A percentile compares a stretch with the other conserved stretches of the same genome.
These are phyloP conservation scores for Neoboletus subvelutipes DNA, from an alignment of 768 basidiomycete species.

Conservation along the genomic window DNA sequence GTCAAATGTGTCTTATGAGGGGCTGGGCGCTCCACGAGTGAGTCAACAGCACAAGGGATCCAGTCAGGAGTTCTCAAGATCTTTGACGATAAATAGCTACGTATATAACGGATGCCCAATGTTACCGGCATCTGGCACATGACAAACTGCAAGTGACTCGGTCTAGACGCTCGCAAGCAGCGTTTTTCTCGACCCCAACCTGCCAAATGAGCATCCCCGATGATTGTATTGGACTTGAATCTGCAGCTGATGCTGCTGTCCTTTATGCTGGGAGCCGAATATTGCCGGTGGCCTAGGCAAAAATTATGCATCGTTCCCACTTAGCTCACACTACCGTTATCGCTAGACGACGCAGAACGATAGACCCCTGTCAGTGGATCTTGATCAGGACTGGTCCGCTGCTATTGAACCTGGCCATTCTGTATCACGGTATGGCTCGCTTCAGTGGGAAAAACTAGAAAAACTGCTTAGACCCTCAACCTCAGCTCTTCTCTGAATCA, in stretches of 20 bases:
- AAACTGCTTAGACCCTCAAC: neutral
- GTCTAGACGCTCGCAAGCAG: constrained; percentile 1
- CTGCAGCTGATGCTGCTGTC: neutral
- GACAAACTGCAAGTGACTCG: constrained; percentile 1
- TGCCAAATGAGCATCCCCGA: neutral
- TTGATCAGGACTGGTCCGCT: constrained; percentile 17
- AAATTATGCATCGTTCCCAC: constrained; percentile 5
- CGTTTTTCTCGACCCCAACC: neutral
- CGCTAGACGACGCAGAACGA: constrained; percentile 3
- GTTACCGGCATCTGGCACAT: constrained; percentile 15
- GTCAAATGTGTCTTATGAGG: neutral
- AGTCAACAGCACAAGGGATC: constrained; percentile 21
- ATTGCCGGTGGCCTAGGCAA: constrained; percentile 1
- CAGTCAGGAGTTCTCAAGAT: constrained; percentile 21
- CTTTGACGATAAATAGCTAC: constrained; percentile 25
- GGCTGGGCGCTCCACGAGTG: constrained; percentile 17
- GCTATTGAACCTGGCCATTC: neutral
- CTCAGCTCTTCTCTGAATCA: neutral
- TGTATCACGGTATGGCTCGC: constrained; percentile 1
- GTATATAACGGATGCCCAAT: constrained; percentile 9
- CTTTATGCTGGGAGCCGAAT: neutral
- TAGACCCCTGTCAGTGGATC: constrained; percentile 5
- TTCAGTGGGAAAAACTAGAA: neutral
- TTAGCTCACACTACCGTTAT: constrained; percentile 18
- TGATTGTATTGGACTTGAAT: constrained; percentile 6